Base-by-base conservation (phyloP, 2,329 filamentous ascomycete genomes). In the Ascochyta pisi region DNA sequence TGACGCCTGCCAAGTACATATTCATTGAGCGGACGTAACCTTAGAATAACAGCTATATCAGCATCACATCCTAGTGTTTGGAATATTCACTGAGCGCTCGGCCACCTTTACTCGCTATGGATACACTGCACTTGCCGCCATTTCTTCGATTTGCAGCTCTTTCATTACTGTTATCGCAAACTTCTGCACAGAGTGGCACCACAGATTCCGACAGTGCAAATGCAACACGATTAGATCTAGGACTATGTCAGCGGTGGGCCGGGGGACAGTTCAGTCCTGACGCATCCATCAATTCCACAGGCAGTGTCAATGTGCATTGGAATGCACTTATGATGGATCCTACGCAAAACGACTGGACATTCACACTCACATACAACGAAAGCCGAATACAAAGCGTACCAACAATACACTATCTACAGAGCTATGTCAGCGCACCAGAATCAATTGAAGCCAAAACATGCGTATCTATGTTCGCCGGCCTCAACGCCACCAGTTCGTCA, bases 251-350 rank as follows among this genome's bases (percentile, higher is more conserved):
- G 13, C 10, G 10, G 29, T 15, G 10, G 12, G 13, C 9, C 23
- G 9, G 12, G 1, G 38, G 23, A 4, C 13, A 47, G 3, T 51
- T 46, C 34, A 35, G 29, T 16, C 16, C 38, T 24, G 24, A 51
- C 12, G 42, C 42, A 10, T 31, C 53, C 13, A 16, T 56, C 29
- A 56, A 56, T 23, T 39, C 42, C 31, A 56, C 53, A 22, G 53
- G 53, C 23, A 56, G 47, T 42, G 23, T 46, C 31, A 51, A 56
- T 9, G 9, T 56, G 15, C 53, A 56, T 16, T 56, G 53, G 53
- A 48, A 37, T 33, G 53, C 53, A 48, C 42, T 56, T 1, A 56
- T 56, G 53, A 56, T 56, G 53, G 53, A 56, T 10, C 53, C 53
- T 39, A 13, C 43, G 15, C 42, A 38, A 23, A 56, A 56, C 9